Conservation (phyloP, 2,329 filamentous ascomycete species). For the Dendrostoma leiphaemia region DNA sequence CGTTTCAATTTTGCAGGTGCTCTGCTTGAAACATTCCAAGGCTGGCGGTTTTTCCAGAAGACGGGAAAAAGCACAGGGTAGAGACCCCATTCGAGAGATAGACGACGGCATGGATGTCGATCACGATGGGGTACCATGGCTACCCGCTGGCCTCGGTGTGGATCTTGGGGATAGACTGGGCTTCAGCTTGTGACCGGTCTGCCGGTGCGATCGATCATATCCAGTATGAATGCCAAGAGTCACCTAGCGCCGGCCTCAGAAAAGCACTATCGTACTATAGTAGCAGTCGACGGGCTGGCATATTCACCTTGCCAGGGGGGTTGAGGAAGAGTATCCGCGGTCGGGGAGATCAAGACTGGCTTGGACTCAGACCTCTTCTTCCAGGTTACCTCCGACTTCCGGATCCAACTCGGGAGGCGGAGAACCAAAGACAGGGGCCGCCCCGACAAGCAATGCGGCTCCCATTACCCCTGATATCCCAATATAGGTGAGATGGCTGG, state of each 20-base stretch:
- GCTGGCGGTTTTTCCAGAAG: neutral
- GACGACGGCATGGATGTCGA: neutral
- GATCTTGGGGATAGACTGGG: too few species aligned
- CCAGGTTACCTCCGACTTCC: slow-evolving; percentile 14
- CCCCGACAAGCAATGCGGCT: slow-evolving; percentile 4
- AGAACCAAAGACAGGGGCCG: neutral
- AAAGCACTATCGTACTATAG: too few species aligned
- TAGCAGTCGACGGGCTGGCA: too few species aligned
- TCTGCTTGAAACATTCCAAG: neutral
- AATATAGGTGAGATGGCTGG: slow-evolving; percentile 10
- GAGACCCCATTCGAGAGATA: neutral
- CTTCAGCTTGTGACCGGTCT: too few species aligned
- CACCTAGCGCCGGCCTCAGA: too few species aligned
- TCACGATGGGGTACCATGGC: neutral
- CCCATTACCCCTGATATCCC: slow-evolving; percentile 2
- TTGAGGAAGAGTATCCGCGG: too few species aligned
- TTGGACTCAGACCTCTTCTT: neutral
- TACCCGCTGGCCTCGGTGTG: neutral
- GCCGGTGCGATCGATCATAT: too few species aligned
- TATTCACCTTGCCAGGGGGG: too few species aligned
- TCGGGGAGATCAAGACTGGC: too few species aligned
- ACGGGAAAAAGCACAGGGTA: neutral
- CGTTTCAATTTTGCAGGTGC: neutral
- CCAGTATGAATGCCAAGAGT: too few species aligned
- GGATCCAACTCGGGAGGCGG: slow-evolving; percentile 3